These are phyloP conservation scores for Cronartium quercuum DNA, from an alignment of 1,284 basidiomycete species.

Conservation along the genomic window DNA sequence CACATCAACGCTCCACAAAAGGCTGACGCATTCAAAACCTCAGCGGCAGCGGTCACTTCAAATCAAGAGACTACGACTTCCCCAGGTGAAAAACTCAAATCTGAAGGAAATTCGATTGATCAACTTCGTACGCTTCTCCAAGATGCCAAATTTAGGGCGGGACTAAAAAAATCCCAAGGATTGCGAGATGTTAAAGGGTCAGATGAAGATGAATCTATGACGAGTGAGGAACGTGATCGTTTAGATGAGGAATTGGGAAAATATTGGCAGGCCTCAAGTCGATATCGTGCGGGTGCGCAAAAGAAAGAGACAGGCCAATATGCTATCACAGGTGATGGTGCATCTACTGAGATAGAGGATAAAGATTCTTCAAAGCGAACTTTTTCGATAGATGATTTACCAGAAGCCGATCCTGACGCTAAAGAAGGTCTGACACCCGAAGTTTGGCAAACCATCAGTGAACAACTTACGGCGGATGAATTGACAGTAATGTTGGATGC, in stretches of 20 bases:
- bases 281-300: constrained; percentile 18
- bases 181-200: neutral
- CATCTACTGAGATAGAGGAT: too few relatives aligned
- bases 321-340: constrained; percentile 16
- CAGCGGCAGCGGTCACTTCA: neutral
- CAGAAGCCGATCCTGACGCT: constrained; percentile 38
- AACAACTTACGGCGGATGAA: constrained; percentile 3
- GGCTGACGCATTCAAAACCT: neutral
- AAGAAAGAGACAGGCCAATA: constrained; percentile 19
- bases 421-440: constrained; percentile 27
- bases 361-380: neutral
- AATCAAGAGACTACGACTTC: neutral
- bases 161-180: neutral
- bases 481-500: neutral
- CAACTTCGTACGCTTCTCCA: neutral
- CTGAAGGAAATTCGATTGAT: neutral
- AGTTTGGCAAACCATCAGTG: constrained; percentile 20
- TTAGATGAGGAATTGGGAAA: constrained; percentile 29
- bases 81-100: neutral
- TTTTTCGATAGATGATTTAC: constrained; percentile 12
- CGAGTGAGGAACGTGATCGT: neutral
- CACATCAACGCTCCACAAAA: neutral
- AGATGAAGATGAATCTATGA: neutral
- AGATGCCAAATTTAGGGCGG: neutral
- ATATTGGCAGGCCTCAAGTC: constrained; percentile 34